These are phyloP conservation scores for Irpex rosettiformis DNA, from an alignment of 1,284 basidiomycete genomes.

Conservation along the genomic window DNA sequence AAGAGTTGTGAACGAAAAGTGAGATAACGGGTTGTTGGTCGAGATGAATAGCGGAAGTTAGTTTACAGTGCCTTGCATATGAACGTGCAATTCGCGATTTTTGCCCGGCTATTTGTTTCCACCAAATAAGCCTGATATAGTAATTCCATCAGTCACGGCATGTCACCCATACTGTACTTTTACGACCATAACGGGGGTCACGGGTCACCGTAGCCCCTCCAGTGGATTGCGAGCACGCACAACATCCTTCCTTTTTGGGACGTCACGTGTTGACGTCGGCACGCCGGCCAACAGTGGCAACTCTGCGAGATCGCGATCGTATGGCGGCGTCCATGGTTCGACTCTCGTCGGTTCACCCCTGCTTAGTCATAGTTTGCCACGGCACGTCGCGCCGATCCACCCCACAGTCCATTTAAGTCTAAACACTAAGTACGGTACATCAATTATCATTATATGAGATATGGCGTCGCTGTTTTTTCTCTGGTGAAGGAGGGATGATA, in stretches of 20 bases:
- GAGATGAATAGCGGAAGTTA: too few relatives aligned
- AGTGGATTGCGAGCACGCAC: not conserved
- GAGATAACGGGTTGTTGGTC: too few relatives aligned
- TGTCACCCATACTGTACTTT: not conserved
- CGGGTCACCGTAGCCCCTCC: not conserved
- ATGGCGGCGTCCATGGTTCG: not conserved
- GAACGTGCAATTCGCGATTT: not conserved
- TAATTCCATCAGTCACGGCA: not conserved
- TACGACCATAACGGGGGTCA: not conserved
- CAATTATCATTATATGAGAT: too few relatives aligned
- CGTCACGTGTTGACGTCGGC: not conserved
- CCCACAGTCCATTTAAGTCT: too few relatives aligned
- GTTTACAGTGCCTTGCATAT: too few relatives aligned
- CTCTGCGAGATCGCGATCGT: not conserved
- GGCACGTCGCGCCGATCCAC: too few relatives aligned
- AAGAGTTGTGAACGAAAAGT: too few relatives aligned
- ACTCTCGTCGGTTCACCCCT: not conserved
- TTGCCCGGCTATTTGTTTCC: not conserved
- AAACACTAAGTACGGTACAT: too few relatives aligned
- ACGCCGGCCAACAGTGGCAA: not conserved
- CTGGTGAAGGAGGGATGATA: too few relatives aligned
- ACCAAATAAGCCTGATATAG: too few relatives aligned
- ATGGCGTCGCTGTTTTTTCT: too few relatives aligned
- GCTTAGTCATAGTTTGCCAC: too few relatives aligned
- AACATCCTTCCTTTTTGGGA: not conserved